These are phyloP conservation scores for Cerioporus squamosus DNA, from an alignment of 1,284 basidiomycete genomes.

Conservation along the genomic window DNA sequence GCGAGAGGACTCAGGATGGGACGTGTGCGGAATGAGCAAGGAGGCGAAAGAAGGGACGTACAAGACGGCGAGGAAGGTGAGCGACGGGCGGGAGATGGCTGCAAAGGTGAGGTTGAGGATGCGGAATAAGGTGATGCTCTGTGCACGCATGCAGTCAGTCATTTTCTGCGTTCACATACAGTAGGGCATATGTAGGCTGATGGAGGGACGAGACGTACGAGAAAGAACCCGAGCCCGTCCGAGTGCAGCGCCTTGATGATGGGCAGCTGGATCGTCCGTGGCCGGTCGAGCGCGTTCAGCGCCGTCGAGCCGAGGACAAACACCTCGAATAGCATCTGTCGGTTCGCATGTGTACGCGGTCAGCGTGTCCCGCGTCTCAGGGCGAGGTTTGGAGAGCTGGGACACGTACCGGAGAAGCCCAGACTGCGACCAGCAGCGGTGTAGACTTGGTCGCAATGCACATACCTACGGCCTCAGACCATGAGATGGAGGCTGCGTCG, in stretches of 20 bases:
- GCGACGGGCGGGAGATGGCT: slow-evolving; percentile 23
- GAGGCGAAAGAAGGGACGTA: slow-evolving; percentile 10
- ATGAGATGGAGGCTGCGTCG: slow-evolving; percentile 24
- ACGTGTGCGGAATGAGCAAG: too few relatives aligned
- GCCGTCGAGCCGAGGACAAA: slow-evolving; percentile 32
- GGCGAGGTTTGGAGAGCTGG: too few relatives aligned
- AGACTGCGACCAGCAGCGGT: slow-evolving; percentile 29
- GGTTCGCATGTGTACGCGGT: background rate
- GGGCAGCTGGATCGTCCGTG: slow-evolving; percentile 27
- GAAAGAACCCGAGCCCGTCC: slow-evolving; percentile 36
- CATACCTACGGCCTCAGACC: slow-evolving; percentile 29
- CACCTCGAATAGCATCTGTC: slow-evolving; percentile 35
- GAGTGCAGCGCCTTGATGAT: slow-evolving; percentile 32
- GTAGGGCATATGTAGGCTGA: background rate
- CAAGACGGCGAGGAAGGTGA: slow-evolving; percentile 33
- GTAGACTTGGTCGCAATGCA: slow-evolving; percentile 27
- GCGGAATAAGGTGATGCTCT: slow-evolving; percentile 31
- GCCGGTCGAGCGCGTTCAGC: slow-evolving; percentile 36
- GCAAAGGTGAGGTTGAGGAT: slow-evolving; percentile 30
- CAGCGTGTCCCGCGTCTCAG: too few relatives aligned
- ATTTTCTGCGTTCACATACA: background rate
- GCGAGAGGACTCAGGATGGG: background rate
- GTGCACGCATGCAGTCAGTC: background rate
- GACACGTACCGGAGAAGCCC: slow-evolving; percentile 33
- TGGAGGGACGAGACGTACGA: slow-evolving; percentile 30